Evolutionary conservation across 345 rosid genomes (phyloP).

Genomic region (Eucalyptus sp.): DNA sequence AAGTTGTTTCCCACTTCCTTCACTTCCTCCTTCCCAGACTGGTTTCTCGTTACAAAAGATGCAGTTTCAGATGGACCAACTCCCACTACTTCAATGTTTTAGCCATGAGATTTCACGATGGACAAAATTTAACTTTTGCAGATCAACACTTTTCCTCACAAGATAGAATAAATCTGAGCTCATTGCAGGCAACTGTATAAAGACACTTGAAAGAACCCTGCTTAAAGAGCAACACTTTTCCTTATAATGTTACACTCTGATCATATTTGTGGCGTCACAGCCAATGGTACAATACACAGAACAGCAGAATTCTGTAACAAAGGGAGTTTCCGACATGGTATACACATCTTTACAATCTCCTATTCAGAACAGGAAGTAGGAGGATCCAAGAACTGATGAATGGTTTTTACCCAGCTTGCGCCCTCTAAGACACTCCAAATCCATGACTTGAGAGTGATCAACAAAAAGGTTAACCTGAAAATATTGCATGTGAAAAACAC

Average conservation of each 20-base stretch:
- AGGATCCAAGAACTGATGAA: slow-evolving; percentile 37
- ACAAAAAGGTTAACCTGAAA: slow-evolving; percentile 86
- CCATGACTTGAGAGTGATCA: slow-evolving; percentile 84
- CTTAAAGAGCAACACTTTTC: background rate
- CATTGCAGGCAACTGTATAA: background rate
- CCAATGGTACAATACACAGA: background rate
- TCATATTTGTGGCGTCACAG: background rate
- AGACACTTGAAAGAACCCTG: background rate
- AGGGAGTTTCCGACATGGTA: background rate
- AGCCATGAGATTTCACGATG: background rate
- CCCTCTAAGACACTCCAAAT: slow-evolving; percentile 79
- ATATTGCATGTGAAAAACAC: background rate
- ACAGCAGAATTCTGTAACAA: background rate
- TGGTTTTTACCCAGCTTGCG: slow-evolving; percentile 47
- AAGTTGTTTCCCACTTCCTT: background rate
- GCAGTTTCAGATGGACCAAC: background rate
- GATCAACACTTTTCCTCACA: background rate
- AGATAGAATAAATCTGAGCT: background rate
- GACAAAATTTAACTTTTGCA: background rate
- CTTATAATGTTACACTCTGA: background rate
- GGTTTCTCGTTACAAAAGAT: background rate
- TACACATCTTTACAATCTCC: background rate
- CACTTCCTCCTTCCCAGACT: background rate
- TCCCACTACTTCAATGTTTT: background rate
- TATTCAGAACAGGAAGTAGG: slow-evolving; percentile 27